Percentiles rank a stretch among this genome's conserved stretches.
These are phyloP conservation scores for Daldinia childiae DNA, from an alignment of 495 filamentous ascomycete species.

Conservation along the genomic window DNA sequence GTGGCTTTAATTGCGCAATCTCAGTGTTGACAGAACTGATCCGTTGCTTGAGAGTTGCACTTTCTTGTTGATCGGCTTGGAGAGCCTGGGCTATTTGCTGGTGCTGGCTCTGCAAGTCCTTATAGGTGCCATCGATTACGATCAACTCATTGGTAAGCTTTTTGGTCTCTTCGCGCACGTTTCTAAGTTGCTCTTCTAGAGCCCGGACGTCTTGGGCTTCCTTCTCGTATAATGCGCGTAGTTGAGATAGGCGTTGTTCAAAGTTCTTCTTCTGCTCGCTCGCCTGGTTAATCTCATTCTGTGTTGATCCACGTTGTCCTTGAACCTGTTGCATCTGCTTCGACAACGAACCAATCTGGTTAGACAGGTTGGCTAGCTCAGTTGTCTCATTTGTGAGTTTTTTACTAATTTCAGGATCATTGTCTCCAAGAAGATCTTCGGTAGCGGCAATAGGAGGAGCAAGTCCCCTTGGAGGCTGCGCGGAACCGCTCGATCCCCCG, in stretches of 20 bases:
- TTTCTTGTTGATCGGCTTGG: conserved; percentile 89
- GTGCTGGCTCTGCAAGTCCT: conserved; percentile 87
- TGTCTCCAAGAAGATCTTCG: conserved; percentile 94
- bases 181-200: conserved; percentile 81
- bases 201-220: conserved; percentile 86
- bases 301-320: conserved; percentile 75
- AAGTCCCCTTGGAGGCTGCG: conserved; percentile 43
- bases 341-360: conserved; percentile 87
- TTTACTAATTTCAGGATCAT: conserved; percentile 88
- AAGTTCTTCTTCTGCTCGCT: conserved; percentile 90
- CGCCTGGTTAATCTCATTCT: conserved; percentile 80
- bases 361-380: conserved; percentile 95
- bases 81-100: conserved; percentile 76
- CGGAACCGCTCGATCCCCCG: conserved; percentile 70
- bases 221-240: conserved; percentile 88
- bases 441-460: conserved; percentile 63
- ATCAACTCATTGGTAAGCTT: conserved; percentile 84
- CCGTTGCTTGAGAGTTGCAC: conserved; percentile 82
- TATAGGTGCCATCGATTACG: conserved; percentile 79
- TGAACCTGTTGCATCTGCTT: conserved; percentile 95
- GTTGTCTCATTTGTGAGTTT: conserved; percentile 87
- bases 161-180: conserved; percentile 79
- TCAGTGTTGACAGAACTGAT: conserved; percentile 84
- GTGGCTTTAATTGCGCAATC: conserved; percentile 81
- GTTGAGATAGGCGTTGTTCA: conserved; percentile 83